phyloP scores from a whole-genome alignment of 345 rosid species.

The Brassica juncea region DNA sequence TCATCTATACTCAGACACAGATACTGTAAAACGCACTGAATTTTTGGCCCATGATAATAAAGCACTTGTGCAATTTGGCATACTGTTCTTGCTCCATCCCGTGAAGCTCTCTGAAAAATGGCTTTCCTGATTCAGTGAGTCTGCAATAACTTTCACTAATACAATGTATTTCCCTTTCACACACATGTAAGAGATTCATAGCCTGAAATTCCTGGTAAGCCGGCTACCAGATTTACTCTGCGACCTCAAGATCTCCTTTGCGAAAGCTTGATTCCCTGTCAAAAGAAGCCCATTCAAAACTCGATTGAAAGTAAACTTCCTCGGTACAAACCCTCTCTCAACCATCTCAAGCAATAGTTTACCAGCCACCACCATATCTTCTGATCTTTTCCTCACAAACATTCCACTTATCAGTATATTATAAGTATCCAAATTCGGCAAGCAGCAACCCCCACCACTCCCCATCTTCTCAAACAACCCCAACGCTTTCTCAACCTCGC shows the following conservation, averaged over 20 bases:
- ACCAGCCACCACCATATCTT: constrained; percentile 81
- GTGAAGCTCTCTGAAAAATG: neutral
- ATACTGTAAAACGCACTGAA: constrained; percentile 26
- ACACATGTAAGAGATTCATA: constrained; percentile 39
- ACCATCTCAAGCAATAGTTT: constrained; percentile 84
- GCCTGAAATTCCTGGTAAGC: constrained; percentile 53
- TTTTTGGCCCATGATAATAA: constrained; percentile 32
- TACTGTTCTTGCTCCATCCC: constrained; percentile 21
- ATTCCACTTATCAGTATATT: constrained; percentile 70
- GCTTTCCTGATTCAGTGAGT: neutral
- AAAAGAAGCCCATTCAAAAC: constrained; percentile 81
- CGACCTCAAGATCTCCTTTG: constrained; percentile 68
- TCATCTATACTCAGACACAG: constrained; percentile 7
- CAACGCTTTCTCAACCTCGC: constrained; percentile 71
- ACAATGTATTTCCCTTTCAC: neutral
- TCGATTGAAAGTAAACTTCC: constrained; percentile 70
- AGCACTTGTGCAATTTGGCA: neutral
- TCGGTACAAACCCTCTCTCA: constrained; percentile 85
- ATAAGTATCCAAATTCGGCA: constrained; percentile 88
- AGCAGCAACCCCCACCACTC: constrained; percentile 46
- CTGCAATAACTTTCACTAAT: neutral
- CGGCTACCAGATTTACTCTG: constrained; percentile 64
- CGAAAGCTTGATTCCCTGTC: constrained; percentile 80
- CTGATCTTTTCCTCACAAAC: constrained; percentile 82
- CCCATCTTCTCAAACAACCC: constrained; percentile 71